Evolutionary conservation across 1,284 basidiomycete genomes (phyloP), one percentile per base, ranked within the genome.

Genomic region (Melampsora americana): DNA sequence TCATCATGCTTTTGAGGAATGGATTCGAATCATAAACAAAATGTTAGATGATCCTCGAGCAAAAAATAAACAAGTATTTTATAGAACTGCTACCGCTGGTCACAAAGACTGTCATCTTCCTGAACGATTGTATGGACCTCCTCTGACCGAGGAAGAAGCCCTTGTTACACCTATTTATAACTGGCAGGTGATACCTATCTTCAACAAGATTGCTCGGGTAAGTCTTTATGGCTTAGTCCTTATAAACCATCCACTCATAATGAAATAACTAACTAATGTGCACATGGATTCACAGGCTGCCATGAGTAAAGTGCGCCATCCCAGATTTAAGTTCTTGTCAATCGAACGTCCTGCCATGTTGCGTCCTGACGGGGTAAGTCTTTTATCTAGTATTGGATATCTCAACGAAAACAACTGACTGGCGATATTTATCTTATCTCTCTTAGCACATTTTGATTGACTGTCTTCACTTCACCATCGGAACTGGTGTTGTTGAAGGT

Each of bases 391-490:
- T 12, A 23, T 12, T 28, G 20, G n/a, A 56, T 23, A 16, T 56
- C 53, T 23, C 53, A 28, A 1, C 20, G 26, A 56, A 56, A 12
- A 1, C 12, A 23, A 56, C 53, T 28, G n/a, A 23, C 26, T 23
- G 9, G 11, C 11, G 11, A 20, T 23, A 16, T 50, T 32, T 69
- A 7, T 60, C 20, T 26, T 28, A 12, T 23, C 18, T 50, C 30
- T 44, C 50, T 39, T 42, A 72, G 70, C 70, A 72, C 18, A 65
- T 72, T n/a, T 65, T 72, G 50, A 72, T 72, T 28, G 70, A 72
- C 60, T 72, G 70, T 62, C 48, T 72, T n/a, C 70, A 72, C 48
- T 72, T 72, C 70, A 72, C 70, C 23, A 64, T 72, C 23, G 70
- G 70, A 23, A 26, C 70, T 16, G 70, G 70, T 14, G 42, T 72